Percentiles rank a stretch among this genome's conserved stretches.
Evolutionary conservation across 164 flowering plant species (phyloP).

Genomic region (Aristolochia californica): DNA sequence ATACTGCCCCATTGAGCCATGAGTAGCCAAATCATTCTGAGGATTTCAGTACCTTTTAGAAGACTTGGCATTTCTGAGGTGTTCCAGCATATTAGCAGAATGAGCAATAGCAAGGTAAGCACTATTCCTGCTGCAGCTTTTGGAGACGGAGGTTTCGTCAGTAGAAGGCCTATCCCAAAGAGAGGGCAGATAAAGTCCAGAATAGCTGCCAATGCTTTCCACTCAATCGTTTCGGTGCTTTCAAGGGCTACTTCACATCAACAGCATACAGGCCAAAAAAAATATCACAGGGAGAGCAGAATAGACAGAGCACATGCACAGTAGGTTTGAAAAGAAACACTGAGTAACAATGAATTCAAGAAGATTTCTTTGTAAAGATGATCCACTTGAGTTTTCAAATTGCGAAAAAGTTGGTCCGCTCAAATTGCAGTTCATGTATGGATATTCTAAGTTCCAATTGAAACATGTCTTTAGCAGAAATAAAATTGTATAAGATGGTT

Average conservation of each 20-base stretch:
- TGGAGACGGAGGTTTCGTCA: constrained; percentile 4
- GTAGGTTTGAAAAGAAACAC: too few relatives aligned
- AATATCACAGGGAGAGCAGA: constrained; percentile 7
- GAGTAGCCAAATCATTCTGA: too few relatives aligned
- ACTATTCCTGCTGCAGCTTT: constrained; percentile 13
- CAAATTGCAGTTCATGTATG: too few relatives aligned
- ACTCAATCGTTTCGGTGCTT: constrained; percentile 29
- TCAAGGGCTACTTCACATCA: constrained; percentile 23
- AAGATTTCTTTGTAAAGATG: too few relatives aligned
- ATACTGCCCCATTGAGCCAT: too few relatives aligned
- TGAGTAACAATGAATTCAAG: too few relatives aligned
- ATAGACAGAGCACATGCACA: not conserved
- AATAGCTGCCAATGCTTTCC: constrained; percentile 42
- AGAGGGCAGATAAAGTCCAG: constrained; percentile 51
- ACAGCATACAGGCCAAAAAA: constrained; percentile 3
- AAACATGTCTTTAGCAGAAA: not conserved
- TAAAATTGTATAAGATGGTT: not conserved
- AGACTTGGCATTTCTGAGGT: not conserved
- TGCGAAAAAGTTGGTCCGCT: too few relatives aligned
- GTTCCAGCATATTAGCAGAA: constrained; percentile 6
- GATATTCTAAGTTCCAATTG: not conserved
- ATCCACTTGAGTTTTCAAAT: too few relatives aligned
- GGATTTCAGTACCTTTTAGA: not conserved
- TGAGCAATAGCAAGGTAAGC: constrained; percentile 25
- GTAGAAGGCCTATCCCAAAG: constrained; percentile 30